A percentile compares a stretch with the other conserved stretches of the same genome.
Evolutionary conservation across 441 rosid species (phyloP).

Genomic region (Sinapis alba): DNA sequence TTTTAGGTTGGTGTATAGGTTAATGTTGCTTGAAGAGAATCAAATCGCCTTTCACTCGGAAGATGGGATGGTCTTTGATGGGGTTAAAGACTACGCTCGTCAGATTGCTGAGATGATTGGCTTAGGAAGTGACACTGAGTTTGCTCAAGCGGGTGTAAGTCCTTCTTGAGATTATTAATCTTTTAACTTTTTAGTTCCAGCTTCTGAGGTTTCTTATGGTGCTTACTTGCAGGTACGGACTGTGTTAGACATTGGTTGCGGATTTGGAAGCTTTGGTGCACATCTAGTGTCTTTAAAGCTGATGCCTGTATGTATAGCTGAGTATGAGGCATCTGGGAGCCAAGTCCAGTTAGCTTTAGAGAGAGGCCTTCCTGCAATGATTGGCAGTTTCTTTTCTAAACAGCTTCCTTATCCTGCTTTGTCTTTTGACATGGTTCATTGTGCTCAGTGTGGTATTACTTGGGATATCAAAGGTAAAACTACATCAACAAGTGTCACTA

Average conservation of each 20-base stretch:
- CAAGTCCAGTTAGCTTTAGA: slow-evolving; percentile 97
- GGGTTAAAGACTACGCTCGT: slow-evolving; percentile 93
- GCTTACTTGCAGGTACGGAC: slow-evolving; percentile 67
- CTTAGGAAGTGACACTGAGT: slow-evolving; percentile 86
- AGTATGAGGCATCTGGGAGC: slow-evolving; percentile 93
- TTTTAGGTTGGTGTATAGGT: no score
- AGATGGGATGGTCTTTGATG: slow-evolving; percentile 81
- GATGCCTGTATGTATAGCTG: slow-evolving; percentile 89
- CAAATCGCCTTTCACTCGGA: slow-evolving; percentile 97
- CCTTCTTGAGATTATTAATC: slow-evolving; percentile 15
- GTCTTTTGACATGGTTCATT: slow-evolving; percentile 95
- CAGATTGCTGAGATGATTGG: slow-evolving; percentile 97
- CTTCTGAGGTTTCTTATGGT: slow-evolving; percentile 10
- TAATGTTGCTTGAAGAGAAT: slow-evolving; percentile 97
- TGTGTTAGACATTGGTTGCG: slow-evolving; percentile 93
- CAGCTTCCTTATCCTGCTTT: slow-evolving; percentile 90
- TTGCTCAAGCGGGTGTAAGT: slow-evolving; percentile 94
- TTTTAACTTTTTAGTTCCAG: not conserved
- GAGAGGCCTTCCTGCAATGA: slow-evolving; percentile 98
- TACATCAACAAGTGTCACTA: not conserved
- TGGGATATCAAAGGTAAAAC: slow-evolving; percentile 91
- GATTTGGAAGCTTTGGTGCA: slow-evolving; percentile 98
- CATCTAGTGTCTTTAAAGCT: slow-evolving; percentile 79
- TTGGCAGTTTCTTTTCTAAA: slow-evolving; percentile 77
- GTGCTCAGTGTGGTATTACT: slow-evolving; percentile 87